Conservation (phyloP, 768 basidiomycete species). For the Pleurotus tuoliensis region DNA sequence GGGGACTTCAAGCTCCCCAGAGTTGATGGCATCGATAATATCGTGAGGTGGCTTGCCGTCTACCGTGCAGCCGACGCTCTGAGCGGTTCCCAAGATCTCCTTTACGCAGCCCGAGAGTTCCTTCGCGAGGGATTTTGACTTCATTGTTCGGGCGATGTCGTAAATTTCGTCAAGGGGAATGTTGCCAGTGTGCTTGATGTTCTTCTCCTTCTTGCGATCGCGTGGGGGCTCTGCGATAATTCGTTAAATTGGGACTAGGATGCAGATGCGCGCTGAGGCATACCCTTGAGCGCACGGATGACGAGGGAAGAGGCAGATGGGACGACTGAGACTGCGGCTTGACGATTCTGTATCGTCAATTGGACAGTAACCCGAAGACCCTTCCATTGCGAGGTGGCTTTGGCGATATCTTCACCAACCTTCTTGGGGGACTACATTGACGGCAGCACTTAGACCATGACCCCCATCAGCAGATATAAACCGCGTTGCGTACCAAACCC, state of each 20-base stretch:
- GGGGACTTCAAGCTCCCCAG: conserved; percentile 82
- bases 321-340: conserved; percentile 94
- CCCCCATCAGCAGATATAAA: neutral
- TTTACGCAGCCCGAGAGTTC: conserved; percentile 84
- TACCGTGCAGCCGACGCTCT: conserved; percentile 95
- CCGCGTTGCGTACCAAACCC: conserved; percentile 74
- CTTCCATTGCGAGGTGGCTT: conserved; percentile 98
- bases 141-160: conserved; percentile 96
- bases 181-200: conserved; percentile 98
- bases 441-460: conserved; percentile 12
- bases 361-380: conserved; percentile 99
- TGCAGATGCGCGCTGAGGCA: neutral
- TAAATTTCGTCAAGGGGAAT: conserved; percentile 90
- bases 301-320: conserved; percentile 97
- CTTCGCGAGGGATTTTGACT: conserved; percentile 90
- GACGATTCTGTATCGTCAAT: conserved; percentile 99
- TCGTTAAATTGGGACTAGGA: conserved; percentile 17
- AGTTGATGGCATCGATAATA: conserved; percentile 82
- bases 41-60: conserved; percentile 93
- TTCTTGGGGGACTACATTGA: conserved; percentile 90
- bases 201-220: conserved; percentile 99
- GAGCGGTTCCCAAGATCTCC: conserved; percentile 98
- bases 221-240: conserved; percentile 81
- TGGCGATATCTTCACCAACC: conserved; percentile 99
- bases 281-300: conserved; percentile 97